These are phyloP conservation scores for Neurospora intermedia DNA, from an alignment of 495 filamentous ascomycete species.

Conservation along the genomic window DNA sequence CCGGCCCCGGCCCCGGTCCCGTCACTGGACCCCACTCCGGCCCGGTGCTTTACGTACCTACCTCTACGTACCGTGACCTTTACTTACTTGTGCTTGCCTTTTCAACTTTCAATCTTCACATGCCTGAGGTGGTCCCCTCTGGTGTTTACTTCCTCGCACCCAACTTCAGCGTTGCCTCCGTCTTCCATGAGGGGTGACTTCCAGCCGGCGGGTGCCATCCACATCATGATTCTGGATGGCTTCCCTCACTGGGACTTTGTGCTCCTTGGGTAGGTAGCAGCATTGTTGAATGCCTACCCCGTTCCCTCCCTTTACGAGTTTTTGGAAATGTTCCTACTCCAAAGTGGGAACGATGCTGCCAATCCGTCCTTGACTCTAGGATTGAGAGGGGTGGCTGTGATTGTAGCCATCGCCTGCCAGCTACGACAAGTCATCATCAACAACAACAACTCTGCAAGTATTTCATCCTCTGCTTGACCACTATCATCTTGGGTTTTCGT, in stretches of 20 bases:
- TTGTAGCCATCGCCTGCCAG: background rate
- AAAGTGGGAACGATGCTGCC: background rate
- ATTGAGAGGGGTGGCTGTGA: background rate
- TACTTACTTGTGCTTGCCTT: background rate
- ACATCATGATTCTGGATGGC: background rate
- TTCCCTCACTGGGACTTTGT: background rate
- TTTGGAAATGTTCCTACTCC: background rate
- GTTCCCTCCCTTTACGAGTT: background rate
- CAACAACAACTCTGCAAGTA: background rate
- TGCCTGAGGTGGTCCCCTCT: background rate
- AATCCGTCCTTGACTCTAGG: no score
- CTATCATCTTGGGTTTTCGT: background rate
- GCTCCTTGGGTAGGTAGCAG: background rate
- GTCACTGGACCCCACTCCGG: background rate
- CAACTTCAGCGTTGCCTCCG: background rate
- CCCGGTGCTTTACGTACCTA: background rate
- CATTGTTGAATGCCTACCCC: background rate
- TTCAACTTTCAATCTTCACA: background rate
- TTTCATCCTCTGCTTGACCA: background rate
- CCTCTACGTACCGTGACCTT: background rate
- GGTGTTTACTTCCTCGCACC: background rate
- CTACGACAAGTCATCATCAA: background rate
- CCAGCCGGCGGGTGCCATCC: background rate
- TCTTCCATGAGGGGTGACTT: background rate
- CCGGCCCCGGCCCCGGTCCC: background rate